A percentile compares a stretch with the other conserved stretches of the same genome.
phyloP scores from a whole-genome alignment of 805 yeast species.

The Zygoascus bituminiphila region DNA sequence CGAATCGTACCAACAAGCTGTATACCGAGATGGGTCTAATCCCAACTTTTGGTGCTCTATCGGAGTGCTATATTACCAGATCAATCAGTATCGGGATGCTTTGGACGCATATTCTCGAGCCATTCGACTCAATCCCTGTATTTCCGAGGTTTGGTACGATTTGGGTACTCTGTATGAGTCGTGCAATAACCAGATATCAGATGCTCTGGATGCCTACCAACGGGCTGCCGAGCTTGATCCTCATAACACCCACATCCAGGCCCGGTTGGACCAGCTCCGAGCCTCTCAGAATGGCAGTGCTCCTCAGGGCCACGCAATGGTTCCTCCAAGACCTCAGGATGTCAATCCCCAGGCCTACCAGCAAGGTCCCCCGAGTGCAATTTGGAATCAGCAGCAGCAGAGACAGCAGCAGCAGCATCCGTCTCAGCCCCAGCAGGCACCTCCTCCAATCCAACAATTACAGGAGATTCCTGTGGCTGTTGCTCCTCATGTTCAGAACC shows the following conservation, averaged over 20 bases:
- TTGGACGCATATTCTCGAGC: constrained; percentile 97
- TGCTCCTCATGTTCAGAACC: constrained; percentile 15
- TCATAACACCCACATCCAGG: constrained; percentile 86
- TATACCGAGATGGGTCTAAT: constrained; percentile 89
- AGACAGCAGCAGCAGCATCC: constrained; percentile 15
- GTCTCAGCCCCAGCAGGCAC: constrained; percentile 4
- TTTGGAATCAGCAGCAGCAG: constrained; percentile 21
- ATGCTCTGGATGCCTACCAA: constrained; percentile 93
- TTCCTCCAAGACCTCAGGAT: constrained; percentile 52
- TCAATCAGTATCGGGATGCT: constrained; percentile 93
- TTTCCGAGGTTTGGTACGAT: constrained; percentile 98
- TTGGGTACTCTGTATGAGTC: constrained; percentile 95
- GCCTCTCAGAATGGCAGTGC: constrained; percentile 21
- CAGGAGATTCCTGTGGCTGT: constrained; percentile 17
- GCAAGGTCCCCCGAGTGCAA: constrained; percentile 51
- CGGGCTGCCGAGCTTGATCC: constrained; percentile 96
- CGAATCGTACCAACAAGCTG: constrained; percentile 98
- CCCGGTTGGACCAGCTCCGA: constrained; percentile 74
- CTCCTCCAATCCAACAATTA: constrained; percentile 14
- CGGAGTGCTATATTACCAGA: constrained; percentile 94
- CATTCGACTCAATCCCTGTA: constrained; percentile 88
- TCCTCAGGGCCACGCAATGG: constrained; percentile 20
- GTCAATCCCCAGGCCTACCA: constrained; percentile 55
- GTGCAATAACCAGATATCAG: constrained; percentile 89
- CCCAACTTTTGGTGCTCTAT: constrained; percentile 97